Conservation (phyloP, 257 asterid genomes). For the Solanum chilense region DNA sequence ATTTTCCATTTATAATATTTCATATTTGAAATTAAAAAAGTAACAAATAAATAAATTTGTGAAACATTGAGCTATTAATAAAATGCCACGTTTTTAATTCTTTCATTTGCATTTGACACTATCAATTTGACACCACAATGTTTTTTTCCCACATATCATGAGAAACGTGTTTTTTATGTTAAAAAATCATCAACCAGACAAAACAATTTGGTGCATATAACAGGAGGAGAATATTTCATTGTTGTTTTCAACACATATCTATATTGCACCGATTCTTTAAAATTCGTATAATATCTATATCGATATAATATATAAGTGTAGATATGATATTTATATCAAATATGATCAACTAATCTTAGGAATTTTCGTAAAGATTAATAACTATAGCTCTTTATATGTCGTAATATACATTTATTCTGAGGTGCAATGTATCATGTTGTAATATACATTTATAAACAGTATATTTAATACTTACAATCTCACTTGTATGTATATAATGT, state of each 20-base stretch:
- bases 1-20: background rate
- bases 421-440: no score
- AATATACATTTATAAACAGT: no score
- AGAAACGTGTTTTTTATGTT: background rate
- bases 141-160: background rate
- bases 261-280: background rate
- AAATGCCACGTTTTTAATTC: background rate
- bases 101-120: background rate
- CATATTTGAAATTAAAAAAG: background rate
- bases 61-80: background rate
- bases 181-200: background rate
- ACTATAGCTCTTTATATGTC: background rate
- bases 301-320: no score
- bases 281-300: no score
- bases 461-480: no score
- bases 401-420: background rate
- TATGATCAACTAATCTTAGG: background rate
- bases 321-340: background rate
- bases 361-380: background rate
- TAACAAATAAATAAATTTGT: background rate
- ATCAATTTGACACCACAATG: background rate
- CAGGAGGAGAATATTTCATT: background rate
- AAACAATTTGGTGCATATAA: background rate
- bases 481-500: no score
- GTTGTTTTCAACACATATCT: no score